Base-by-base conservation (phyloP, 192 early-diverging fungal genomes). In the Coemansia erecta region DNA sequence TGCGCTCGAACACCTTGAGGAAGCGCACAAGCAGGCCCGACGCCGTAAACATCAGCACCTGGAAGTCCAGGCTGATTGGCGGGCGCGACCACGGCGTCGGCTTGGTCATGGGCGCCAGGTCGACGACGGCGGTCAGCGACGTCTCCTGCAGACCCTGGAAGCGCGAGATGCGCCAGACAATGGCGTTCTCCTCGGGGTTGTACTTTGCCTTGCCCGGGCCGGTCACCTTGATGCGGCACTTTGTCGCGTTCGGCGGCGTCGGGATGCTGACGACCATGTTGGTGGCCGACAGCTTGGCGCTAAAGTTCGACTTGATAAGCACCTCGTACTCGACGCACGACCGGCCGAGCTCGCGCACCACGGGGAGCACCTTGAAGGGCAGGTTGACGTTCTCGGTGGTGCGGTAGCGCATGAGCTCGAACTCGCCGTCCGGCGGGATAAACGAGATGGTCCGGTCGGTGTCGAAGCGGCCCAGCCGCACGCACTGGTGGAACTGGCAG, bases 401-500 rank as follows among this genome's bases (percentile, higher is more conserved):
- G 9, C 97, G 87, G 68, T 97, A 89, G 71, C 85, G 85, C 97
- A 98, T 98, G 21, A 98, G 82, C 71, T 98, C 97, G 75, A 93
- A 95, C 68, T 95, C 94, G 50, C 94, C 94, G 64, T 95, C 97
- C 0, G 95, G 95, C 51, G 97, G 97, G 54, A 98, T 92, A 76
- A 98, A 98, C 67, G 87, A 96, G 73, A 98, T 98, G 4, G 91
- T 93, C 21, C 95, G 82, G 67, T 94, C 91, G 19, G 84, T 85
- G 56, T 98, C 95, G 68, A 97, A 98, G 58, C 87, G 87, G 33
- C 90, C 92, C 28, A 98, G 76, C 60, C 91, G 87, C 42, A 98
- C 97, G 77, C 97, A 98, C 80, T 98, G 97, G 71, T 98, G 97
- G 84, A 98, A 98, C 67, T 98, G 93, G 61, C 87, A 91, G 64